phyloP scores from a whole-genome alignment of 345 rosid genomes.

The Citrus sp. region DNA sequence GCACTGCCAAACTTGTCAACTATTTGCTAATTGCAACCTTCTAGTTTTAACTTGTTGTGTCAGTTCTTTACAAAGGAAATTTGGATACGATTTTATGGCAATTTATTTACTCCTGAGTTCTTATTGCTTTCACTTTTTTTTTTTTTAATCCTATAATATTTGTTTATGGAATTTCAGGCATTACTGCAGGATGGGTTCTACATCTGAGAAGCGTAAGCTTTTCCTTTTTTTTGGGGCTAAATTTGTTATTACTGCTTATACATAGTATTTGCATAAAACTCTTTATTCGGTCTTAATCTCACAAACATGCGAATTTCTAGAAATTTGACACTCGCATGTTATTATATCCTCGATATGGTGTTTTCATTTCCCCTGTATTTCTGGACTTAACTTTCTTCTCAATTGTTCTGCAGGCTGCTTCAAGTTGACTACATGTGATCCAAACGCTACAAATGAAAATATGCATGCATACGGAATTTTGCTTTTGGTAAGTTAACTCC shows the following conservation, averaged over 20 bases:
- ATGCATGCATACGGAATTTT: conserved; percentile 78
- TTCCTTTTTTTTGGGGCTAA: background rate
- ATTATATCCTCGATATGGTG: background rate
- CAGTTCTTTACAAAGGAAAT: background rate
- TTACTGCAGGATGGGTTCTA: conserved; percentile 82
- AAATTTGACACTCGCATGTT: background rate
- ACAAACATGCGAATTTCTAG: background rate
- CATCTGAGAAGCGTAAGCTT: conserved; percentile 61
- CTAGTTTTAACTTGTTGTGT: background rate
- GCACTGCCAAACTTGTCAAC: background rate
- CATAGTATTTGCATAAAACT: background rate
- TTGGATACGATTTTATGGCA: background rate
- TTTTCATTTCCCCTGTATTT: background rate
- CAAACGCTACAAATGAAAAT: conserved; percentile 67
- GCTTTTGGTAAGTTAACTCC: conserved; percentile 66
- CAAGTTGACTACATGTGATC: conserved; percentile 68
- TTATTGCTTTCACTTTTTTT: background rate
- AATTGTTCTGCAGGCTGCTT: conserved; percentile 66
- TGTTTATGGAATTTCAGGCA: conserved; percentile 48
- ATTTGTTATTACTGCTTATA: background rate
- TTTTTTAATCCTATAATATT: conserved; percentile 4
- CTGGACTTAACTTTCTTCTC: conserved; percentile 14
- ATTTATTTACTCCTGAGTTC: background rate
- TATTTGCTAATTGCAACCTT: background rate
- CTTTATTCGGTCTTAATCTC: background rate